Evolutionary conservation across 495 filamentous ascomycete species (phyloP), one percentile per base, ranked within the genome.

Genomic region (Penicillium dipodomyicola): DNA sequence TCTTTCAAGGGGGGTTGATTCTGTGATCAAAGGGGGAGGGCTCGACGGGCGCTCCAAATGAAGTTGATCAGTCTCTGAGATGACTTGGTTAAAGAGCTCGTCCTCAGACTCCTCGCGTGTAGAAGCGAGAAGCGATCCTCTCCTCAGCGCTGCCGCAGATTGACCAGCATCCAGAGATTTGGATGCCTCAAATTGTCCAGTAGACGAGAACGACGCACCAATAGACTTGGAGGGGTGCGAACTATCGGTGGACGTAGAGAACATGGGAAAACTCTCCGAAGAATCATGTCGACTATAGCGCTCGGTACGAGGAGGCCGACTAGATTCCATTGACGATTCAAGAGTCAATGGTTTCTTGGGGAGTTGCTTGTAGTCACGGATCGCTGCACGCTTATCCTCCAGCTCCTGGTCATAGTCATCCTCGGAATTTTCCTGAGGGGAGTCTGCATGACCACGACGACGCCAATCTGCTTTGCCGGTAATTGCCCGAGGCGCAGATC

Each of bases 261-360:
- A 91, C 76, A 94, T 84, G 32, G 87, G 83, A 60, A 90, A 90
- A 61, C 88, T 92, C 57, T 93, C 91, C 22, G 85, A 82, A 2
- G 91, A 95, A 59, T 91, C 85, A 45, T 87, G 86, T 20, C 87
- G 80, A 22, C 79, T 64, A 19, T 84, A 79, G 0, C 72, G 70
- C 20, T 77, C 67, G 5, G 70, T 63, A 11, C 61, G 65, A 20
- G 75, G 61, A 35, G 72, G 70, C 39, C 75, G 67, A 17, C 60
- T 66, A 6, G 71, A 48, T 20, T 72, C 61, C 27, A 69, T 57
- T 25, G 71, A 61, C 22, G 74, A 64, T 41, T 78, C 78, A 22
- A 80, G 70, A 25, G 69, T 74, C 45, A 80, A 59, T 6, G 75
- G 50, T 41, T 74, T 78, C 52, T 77, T 80, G 1, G 77, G 76